Percentiles rank a stretch among this genome's conserved stretches.
phyloP scores from a whole-genome alignment of 208 protist species.

The Spongospora subterranea region DNA sequence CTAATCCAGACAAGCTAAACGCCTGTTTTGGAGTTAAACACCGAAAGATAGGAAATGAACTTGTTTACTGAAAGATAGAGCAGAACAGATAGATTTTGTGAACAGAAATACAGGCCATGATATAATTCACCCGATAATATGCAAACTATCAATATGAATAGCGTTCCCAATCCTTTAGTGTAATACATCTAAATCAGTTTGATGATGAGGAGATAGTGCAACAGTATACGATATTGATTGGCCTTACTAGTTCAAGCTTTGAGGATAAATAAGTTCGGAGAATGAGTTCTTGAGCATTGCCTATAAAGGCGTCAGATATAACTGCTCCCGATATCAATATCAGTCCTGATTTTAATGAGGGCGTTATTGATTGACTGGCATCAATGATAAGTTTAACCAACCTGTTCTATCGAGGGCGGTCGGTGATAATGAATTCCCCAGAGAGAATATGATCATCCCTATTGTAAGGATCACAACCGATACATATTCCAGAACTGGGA shows the following conservation, averaged over 20 bases:
- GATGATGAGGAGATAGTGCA: neutral
- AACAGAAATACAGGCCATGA: neutral
- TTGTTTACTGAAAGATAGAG: neutral
- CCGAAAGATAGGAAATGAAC: neutral
- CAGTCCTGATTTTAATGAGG: neutral
- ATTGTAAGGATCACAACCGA: slow-evolving; percentile 4
- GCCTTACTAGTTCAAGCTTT: neutral
- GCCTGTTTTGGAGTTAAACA: neutral
- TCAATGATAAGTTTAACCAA: neutral
- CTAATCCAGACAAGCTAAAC: slow-evolving; percentile 9
- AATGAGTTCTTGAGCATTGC: slow-evolving; percentile 36
- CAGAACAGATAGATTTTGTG: neutral
- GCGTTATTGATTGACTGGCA: neutral
- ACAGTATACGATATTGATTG: neutral
- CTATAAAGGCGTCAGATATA: slow-evolving; percentile 5
- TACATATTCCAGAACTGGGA: neutral
- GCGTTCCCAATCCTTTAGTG: neutral
- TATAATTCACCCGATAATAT: neutral
- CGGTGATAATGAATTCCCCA: neutral
- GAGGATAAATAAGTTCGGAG: neutral
- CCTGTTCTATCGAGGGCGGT: neutral
- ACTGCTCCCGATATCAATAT: neutral
- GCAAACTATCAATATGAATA: neutral
- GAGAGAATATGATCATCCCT: neutral
- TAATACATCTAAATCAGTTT: neutral